phyloP scores from a whole-genome alignment of 2,329 filamentous ascomycete species.

The Chalaropsis ovoidea region DNA sequence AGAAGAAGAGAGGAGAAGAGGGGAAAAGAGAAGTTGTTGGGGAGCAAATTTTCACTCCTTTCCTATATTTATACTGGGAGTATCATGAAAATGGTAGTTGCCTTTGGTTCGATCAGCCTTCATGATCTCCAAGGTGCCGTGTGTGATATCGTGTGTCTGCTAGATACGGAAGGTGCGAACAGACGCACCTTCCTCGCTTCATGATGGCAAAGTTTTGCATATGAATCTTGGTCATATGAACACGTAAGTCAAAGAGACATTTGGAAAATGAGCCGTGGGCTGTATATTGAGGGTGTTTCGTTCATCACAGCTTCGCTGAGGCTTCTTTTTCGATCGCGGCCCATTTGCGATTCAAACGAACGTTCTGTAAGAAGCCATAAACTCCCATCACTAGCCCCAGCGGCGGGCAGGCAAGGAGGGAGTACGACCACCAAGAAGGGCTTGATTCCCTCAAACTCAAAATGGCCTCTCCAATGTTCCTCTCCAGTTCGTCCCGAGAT shows the following conservation, averaged over 20 bases:
- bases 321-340: slow-evolving; percentile 45
- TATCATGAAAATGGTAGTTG: neutral
- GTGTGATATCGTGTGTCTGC: neutral
- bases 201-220: neutral
- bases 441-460: slow-evolving; percentile 50
- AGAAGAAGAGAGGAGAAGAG: neutral
- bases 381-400: slow-evolving; percentile 57
- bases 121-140: neutral
- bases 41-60: neutral
- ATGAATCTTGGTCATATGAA: too few species aligned
- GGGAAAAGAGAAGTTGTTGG: neutral
- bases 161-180: neutral
- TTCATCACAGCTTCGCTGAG: slow-evolving; percentile 36
- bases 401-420: slow-evolving; percentile 60
- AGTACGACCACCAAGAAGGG: slow-evolving; percentile 75
- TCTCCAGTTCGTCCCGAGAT: slow-evolving; percentile 56
- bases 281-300: neutral
- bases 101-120: neutral
- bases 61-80: neutral
- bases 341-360: slow-evolving; percentile 59
- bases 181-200: neutral
- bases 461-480: slow-evolving; percentile 58
- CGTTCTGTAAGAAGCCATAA: slow-evolving; percentile 65
- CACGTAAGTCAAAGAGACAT: too few species aligned
- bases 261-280: too few species aligned